A percentile compares a stretch with the other conserved stretches of the same genome.
phyloP scores from a whole-genome alignment of 176 grass and related monocot genomes.

The Cenchrus americanus region DNA sequence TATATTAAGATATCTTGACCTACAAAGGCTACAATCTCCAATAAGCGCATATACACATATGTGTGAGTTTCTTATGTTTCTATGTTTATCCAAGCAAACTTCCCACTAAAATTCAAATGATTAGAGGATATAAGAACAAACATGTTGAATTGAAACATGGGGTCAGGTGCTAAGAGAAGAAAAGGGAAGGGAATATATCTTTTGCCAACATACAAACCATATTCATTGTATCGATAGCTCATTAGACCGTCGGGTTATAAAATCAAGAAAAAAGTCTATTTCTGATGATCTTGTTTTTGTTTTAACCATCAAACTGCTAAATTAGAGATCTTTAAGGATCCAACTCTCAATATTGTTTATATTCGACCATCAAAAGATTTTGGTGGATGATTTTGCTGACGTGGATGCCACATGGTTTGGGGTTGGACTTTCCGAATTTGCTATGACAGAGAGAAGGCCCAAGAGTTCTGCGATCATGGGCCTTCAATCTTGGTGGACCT shows the following conservation, averaged over 20 bases:
- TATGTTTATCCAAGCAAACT: not conserved
- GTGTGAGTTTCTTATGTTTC: slow-evolving; percentile 5
- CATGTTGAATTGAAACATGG: not conserved
- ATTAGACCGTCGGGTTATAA: not conserved
- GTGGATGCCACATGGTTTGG: no score
- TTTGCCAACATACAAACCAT: no score
- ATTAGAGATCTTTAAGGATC: no score
- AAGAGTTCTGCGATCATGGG: no score
- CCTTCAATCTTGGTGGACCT: no score
- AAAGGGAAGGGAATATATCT: not conserved
- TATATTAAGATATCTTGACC: not conserved
- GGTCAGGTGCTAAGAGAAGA: not conserved
- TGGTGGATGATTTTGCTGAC: no score
- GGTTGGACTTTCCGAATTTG: no score
- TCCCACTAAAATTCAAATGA: not conserved
- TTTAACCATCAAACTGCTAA: no score
- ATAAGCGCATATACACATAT: not conserved
- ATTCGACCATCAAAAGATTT: no score
- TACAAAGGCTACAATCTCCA: not conserved
- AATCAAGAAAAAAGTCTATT: not conserved
- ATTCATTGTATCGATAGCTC: not conserved
- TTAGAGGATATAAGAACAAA: not conserved
- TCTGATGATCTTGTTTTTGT: no score
- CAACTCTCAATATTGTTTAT: no score
- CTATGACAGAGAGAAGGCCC: no score